Conservation (phyloP, 208 protist genomes). For the Trypanosomatidae sp. region DNA sequence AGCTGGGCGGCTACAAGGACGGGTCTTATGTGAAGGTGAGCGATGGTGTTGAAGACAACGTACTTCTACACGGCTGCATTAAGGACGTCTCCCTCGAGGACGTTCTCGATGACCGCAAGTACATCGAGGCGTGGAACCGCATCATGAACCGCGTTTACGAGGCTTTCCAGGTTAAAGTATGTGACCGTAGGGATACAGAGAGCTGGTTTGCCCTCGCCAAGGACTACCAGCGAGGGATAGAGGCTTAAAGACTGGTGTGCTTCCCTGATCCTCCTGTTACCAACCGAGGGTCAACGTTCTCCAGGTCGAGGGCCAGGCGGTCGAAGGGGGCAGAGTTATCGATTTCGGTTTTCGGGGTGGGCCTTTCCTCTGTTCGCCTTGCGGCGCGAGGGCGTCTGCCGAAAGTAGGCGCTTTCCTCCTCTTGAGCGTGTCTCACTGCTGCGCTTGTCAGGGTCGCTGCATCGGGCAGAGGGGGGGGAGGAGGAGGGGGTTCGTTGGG, state of each 20-base stretch:
- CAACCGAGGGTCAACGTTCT: not conserved
- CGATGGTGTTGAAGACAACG: constrained; percentile 90
- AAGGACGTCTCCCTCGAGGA: constrained; percentile 56
- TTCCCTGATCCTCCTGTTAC: not conserved
- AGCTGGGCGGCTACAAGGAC: constrained; percentile 88
- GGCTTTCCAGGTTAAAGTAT: constrained; percentile 65
- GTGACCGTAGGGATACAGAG: constrained; percentile 45
- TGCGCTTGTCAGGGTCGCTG: too few species aligned
- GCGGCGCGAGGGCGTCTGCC: too few species aligned
- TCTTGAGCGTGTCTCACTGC: too few species aligned
- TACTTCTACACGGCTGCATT: constrained; percentile 87
- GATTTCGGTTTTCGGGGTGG: too few species aligned
- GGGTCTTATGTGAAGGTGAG: constrained; percentile 90
- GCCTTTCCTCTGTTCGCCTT: too few species aligned
- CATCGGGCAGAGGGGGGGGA: too few species aligned
- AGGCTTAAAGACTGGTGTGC: constrained; percentile 6
- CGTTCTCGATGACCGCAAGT: constrained; percentile 51
- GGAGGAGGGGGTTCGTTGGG: too few species aligned
- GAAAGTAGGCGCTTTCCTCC: too few species aligned
- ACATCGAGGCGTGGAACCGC: constrained; percentile 48
- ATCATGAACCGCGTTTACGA: constrained; percentile 88
- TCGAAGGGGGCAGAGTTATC: too few species aligned
- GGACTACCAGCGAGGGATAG: constrained; percentile 4
- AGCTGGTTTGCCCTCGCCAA: constrained; percentile 51
- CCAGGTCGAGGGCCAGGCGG: not conserved